phyloP scores from a whole-genome alignment of 2,329 filamentous ascomycete species.

The Fusarium sp. region DNA sequence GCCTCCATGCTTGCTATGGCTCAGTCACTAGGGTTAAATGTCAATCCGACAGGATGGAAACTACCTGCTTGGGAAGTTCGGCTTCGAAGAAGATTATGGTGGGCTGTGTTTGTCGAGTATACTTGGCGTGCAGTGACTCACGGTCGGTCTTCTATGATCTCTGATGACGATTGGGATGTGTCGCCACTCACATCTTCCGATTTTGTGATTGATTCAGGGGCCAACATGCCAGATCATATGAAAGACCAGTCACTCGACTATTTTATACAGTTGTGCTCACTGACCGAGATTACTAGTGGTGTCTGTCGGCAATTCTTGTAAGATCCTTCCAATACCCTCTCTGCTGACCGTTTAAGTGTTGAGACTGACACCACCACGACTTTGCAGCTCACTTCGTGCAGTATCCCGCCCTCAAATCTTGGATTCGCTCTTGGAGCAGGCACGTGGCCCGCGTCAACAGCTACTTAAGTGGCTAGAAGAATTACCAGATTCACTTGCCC shows the following conservation, averaged over 20 bases:
- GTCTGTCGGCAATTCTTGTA: slow-evolving; percentile 10
- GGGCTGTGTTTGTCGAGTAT: slow-evolving; percentile 3
- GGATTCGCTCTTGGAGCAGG: not conserved
- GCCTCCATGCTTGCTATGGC: not conserved
- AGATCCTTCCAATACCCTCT: rapidly evolving
- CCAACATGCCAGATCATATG: not conserved
- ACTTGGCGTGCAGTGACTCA: not conserved
- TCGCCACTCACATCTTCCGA: not conserved
- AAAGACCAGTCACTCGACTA: not conserved
- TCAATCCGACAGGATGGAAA: not conserved
- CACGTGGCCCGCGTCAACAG: not conserved
- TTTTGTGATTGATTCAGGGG: not conserved
- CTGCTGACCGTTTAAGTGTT: rapidly evolving
- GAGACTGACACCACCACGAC: not conserved
- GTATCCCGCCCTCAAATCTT: not conserved
- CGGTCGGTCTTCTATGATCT: not conserved
- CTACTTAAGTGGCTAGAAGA: not conserved
- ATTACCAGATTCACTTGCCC: not conserved
- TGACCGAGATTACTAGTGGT: not conserved
- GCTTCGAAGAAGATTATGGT: not conserved
- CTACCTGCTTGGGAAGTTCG: not conserved
- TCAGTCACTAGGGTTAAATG: not conserved
- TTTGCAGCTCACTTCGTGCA: not conserved
- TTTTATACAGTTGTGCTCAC: not conserved
- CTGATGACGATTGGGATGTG: not conserved